phyloP scores from a whole-genome alignment of 2,329 filamentous ascomycete genomes.

The Hypocreales sp. region DNA sequence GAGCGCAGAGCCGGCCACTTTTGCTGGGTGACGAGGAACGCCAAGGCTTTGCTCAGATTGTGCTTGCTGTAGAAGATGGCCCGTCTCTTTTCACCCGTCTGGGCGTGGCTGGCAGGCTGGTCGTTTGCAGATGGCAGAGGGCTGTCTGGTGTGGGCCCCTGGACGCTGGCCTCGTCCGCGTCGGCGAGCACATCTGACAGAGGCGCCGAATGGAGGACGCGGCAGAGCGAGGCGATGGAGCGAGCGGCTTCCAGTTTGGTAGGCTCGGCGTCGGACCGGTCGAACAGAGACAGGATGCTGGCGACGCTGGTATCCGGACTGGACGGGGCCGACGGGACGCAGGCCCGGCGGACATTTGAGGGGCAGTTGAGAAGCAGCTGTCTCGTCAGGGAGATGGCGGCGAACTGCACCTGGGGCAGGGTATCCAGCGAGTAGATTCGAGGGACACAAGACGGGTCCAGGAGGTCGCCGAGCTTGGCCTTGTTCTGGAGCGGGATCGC shows the following conservation, averaged over 20 bases:
- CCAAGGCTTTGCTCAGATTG: constrained; percentile 25
- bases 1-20: constrained; percentile 45
- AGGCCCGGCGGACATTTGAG: constrained; percentile 34
- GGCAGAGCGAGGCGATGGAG: constrained; percentile 34
- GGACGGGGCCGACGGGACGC: constrained; percentile 20
- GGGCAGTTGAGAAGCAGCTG: constrained; percentile 38
- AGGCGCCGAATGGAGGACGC: constrained; percentile 32
- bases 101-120: constrained; percentile 2
- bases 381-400: constrained; percentile 40
- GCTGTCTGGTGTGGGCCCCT: neutral
- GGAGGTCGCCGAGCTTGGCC: constrained; percentile 28
- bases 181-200: constrained; percentile 15
- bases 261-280: constrained; percentile 26
- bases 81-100: constrained; percentile 4
- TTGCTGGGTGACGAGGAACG: constrained; percentile 37
- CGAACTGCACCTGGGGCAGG: constrained; percentile 41
- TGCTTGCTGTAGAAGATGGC: constrained; percentile 30
- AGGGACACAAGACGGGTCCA: constrained; percentile 30
- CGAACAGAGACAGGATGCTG: constrained; percentile 21
- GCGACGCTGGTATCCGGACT: constrained; percentile 15
- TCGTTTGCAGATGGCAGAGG: constrained; percentile 11
- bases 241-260: constrained; percentile 45
- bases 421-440: constrained; percentile 37
- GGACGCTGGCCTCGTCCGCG: constrained; percentile 8
- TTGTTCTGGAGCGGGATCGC: constrained; percentile 43